Evolutionary conservation across 176 grass and related monocot species (phyloP), one percentile per base, ranked within the genome.

Genomic region (Cenchrus purpureus): DNA sequence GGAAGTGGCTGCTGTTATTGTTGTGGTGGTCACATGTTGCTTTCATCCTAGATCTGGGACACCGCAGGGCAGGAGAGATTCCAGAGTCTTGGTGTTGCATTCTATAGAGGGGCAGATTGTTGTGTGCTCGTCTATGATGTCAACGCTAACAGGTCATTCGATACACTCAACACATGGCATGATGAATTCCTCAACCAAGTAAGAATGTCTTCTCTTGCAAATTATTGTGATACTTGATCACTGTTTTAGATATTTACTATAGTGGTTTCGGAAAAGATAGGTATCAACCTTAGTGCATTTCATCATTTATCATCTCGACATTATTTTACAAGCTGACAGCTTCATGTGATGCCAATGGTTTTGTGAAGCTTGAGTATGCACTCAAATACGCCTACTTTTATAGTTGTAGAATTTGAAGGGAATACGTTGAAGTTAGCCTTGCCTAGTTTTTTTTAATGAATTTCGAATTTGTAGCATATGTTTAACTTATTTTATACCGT

Each of bases 111-210:
- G 12, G 94, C 97, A 3, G 97, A 99, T 73, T 99, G 94, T 31
- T 99, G 97, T 80, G 97, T 94, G 82, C 91, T 99, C 16, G 97
- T 99, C 76, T 99, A 99, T 86, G 97, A 99, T 88, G 97, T 99
- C 14, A 99, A 99, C 84, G 85, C 76, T 63, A 91, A 90, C 72
- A 92, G 77, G 76, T 94, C 97, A 56, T 99, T 99, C 74, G 97
- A 97, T 71, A 99, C 88, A 32, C 93, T 99, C 86, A 89, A 94
- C 42, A 99, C 89, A 84, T 97, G 97, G 97, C 97, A 92, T 84
- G 90, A 99, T 55, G 97, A 99, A 75, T 99, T 99, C 83, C 94
- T 99, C 17, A 99, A 94, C 62, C 97, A 99, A 88, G 97, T 99
- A 76, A 85, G 57, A n/a, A 34, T 72, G 1, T 56, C 83, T 91